These are phyloP conservation scores for Sarocladium oryzae DNA, from an alignment of 2,329 filamentous ascomycete species.

Conservation along the genomic window DNA sequence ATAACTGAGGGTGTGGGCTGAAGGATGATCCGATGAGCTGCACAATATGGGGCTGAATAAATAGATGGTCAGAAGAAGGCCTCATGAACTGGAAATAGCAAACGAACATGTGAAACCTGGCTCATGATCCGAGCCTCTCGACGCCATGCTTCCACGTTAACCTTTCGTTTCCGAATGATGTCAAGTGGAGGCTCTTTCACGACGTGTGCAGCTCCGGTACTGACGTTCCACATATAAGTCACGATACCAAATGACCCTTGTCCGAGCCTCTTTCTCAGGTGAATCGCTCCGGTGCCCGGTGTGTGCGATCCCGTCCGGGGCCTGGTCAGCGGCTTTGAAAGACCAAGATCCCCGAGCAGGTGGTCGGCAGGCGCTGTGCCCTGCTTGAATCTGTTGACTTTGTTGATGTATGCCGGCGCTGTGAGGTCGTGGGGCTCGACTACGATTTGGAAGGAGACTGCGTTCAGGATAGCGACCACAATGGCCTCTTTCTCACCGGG, in stretches of 20 bases:
- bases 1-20: constrained; percentile 6
- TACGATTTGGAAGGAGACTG: constrained; percentile 12
- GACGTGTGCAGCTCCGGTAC: constrained; percentile 15
- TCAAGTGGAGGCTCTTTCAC: constrained; percentile 16
- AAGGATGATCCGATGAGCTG: constrained; percentile 3
- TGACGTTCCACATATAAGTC: constrained; percentile 18
- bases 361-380: constrained; percentile 11
- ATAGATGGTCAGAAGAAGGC: constrained; percentile 6
- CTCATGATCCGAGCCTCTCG: constrained; percentile 18
- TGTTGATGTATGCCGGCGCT: constrained; percentile 15
- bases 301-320: constrained; percentile 12
- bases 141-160: constrained; percentile 12
- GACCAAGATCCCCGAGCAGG: constrained; percentile 11
- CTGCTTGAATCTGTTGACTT: constrained; percentile 14
- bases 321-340: constrained; percentile 11
- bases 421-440: constrained; percentile 8
- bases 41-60: constrained; percentile 16
- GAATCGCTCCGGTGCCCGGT: constrained; percentile 11
- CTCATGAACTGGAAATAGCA: background rate
- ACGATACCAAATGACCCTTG: constrained; percentile 16
- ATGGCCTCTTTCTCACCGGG: constrained; percentile 10
- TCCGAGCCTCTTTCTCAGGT: constrained; percentile 13
- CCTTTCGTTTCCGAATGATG: background rate
- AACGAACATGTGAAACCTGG: constrained; percentile 16
- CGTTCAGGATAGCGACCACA: constrained; percentile 8